Percentiles rank a stretch among this genome's conserved stretches.
Evolutionary conservation across 495 filamentous ascomycete species (phyloP).

Genomic region (Xylaria castorea): DNA sequence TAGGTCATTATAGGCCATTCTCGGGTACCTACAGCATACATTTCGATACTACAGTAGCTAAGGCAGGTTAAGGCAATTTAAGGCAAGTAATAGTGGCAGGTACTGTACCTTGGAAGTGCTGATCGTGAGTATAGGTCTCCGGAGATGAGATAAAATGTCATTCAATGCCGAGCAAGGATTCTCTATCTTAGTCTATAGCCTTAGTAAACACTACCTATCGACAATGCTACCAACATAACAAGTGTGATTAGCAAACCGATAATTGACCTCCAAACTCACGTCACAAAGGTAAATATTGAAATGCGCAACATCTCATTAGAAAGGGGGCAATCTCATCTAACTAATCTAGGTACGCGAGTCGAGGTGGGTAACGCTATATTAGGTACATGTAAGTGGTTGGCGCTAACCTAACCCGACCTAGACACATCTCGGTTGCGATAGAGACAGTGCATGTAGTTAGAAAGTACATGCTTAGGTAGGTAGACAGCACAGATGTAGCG

Average conservation of each 20-base stretch:
- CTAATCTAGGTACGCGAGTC: conserved; percentile 12
- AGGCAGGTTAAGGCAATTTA: background rate
- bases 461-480: background rate
- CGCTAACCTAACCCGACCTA: background rate
- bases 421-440: background rate
- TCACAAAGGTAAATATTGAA: background rate
- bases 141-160: background rate
- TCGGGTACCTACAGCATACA: conserved; percentile 12
- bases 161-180: conserved; percentile 1
- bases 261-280: background rate
- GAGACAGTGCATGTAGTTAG: background rate
- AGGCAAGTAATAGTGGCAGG: background rate
- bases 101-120: background rate
- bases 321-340: conserved; percentile 21
- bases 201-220: background rate
- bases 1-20: background rate
- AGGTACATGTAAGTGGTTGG: background rate
- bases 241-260: background rate
- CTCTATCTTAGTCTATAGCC: background rate
- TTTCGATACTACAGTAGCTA: background rate
- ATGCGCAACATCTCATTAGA: background rate
- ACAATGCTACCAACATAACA: background rate
- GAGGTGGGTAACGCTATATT: background rate
- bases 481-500: background rate
- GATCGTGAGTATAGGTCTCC: background rate